A percentile compares a stretch with the other conserved stretches of the same genome.
phyloP scores from a whole-genome alignment of 2,329 filamentous ascomycete species.

The Trichoderma endophyticum region DNA sequence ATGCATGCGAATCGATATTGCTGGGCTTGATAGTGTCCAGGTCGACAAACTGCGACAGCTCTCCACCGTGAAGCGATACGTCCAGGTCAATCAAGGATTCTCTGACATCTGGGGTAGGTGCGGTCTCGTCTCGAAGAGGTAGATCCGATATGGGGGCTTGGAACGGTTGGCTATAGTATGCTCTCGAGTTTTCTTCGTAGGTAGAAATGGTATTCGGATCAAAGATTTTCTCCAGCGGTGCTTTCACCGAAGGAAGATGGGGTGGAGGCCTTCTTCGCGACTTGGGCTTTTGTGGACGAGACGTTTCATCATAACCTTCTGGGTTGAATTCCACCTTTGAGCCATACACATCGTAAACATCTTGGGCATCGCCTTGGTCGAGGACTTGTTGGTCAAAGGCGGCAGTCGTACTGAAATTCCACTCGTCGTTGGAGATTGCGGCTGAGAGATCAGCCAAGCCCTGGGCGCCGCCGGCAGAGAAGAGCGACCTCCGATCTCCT shows the following conservation, averaged over 20 bases:
- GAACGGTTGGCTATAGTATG: constrained; percentile 53
- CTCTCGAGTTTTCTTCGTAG: constrained; percentile 61
- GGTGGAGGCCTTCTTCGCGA: constrained; percentile 56
- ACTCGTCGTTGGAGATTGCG: constrained; percentile 54
- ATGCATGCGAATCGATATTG: constrained; percentile 38
- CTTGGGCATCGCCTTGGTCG: constrained; percentile 51
- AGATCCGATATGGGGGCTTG: constrained; percentile 51
- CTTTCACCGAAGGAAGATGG: constrained; percentile 54
- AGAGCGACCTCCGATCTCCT: constrained; percentile 65
- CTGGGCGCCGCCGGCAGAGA: constrained; percentile 58
- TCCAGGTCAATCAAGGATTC: constrained; percentile 66
- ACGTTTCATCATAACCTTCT: constrained; percentile 41
- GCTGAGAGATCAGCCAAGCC: constrained; percentile 45
- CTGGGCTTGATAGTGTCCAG: constrained; percentile 58
- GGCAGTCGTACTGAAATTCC: constrained; percentile 65
- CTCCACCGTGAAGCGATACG: constrained; percentile 54
- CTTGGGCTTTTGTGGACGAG: constrained; percentile 52
- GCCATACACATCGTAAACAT: constrained; percentile 60
- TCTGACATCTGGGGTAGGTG: constrained; percentile 48
- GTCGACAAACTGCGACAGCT: constrained; percentile 57
- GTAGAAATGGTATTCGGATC: constrained; percentile 63
- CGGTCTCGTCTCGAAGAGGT: constrained; percentile 55
- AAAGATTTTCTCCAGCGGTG: constrained; percentile 62
- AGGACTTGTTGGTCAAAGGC: constrained; percentile 60
- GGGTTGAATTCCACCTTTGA: constrained; percentile 53